Percentiles rank a stretch among this genome's conserved stretches.
phyloP scores from a whole-genome alignment of 495 filamentous ascomycete species.

The Trichoderma gamsii region DNA sequence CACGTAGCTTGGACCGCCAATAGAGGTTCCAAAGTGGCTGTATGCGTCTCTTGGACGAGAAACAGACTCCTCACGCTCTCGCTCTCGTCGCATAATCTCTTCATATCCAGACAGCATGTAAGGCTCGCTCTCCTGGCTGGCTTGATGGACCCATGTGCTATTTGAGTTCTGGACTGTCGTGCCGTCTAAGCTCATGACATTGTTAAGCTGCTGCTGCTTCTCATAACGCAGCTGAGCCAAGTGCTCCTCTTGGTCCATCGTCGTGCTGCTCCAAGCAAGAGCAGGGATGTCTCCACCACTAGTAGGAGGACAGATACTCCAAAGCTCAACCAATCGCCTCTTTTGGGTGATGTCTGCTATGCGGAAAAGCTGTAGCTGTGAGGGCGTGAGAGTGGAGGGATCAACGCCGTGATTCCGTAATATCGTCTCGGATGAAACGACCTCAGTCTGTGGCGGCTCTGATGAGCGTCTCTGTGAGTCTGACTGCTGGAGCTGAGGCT shows the following conservation, averaged over 20 bases:
- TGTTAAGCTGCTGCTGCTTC: slow-evolving; percentile 30
- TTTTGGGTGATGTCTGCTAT: slow-evolving; percentile 52
- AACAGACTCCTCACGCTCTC: slow-evolving; percentile 31
- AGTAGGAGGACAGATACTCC: slow-evolving; percentile 53
- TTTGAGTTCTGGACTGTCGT: slow-evolving; percentile 45
- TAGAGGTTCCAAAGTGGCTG: slow-evolving; percentile 31
- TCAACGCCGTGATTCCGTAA: slow-evolving; percentile 50
- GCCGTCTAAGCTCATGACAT: slow-evolving; percentile 41
- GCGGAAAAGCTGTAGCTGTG: slow-evolving; percentile 57
- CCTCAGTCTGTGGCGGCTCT: slow-evolving; percentile 41
- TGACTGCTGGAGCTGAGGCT: slow-evolving; percentile 19
- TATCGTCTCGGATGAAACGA: slow-evolving; percentile 38
- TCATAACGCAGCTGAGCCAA: slow-evolving; percentile 49
- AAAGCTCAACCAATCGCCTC: slow-evolving; percentile 57
- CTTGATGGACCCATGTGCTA: slow-evolving; percentile 38
- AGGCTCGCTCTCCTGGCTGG: slow-evolving; percentile 45
- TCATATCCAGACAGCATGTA: slow-evolving; percentile 69
- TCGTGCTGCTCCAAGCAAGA: slow-evolving; percentile 41
- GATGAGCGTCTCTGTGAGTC: slow-evolving; percentile 40
- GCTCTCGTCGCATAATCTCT: slow-evolving; percentile 43
- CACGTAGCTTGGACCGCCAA: slow-evolving; percentile 41
- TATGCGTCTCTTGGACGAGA: not conserved
- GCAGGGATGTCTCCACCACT: slow-evolving; percentile 35
- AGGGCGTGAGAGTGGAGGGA: slow-evolving; percentile 44
- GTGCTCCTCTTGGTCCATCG: slow-evolving; percentile 44